phyloP scores from a whole-genome alignment of 306 rosid genomes.

The Fragaria iinumae region DNA sequence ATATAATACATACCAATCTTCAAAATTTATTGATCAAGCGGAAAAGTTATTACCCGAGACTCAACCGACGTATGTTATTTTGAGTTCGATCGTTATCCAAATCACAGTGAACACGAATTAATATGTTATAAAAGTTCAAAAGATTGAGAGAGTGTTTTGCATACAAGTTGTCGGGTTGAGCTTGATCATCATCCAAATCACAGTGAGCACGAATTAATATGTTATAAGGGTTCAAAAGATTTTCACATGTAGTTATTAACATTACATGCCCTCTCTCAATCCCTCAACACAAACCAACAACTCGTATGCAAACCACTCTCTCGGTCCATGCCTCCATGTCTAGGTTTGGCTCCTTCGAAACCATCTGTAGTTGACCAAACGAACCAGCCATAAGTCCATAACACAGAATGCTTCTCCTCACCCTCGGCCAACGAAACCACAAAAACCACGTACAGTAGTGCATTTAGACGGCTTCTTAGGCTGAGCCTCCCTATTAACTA shows the following conservation, averaged over 20 bases:
- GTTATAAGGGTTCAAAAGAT: neutral
- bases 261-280: constrained; percentile 48
- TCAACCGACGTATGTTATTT: no score
- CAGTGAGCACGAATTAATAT: no score
- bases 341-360: constrained; percentile 46
- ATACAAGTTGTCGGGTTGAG: no score
- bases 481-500: constrained; percentile 49
- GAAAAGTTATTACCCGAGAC: no score
- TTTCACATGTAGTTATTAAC: constrained; percentile 45
- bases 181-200: no score
- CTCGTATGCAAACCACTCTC: constrained; percentile 38
- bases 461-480: constrained; percentile 61
- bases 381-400: constrained; percentile 53
- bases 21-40: no score
- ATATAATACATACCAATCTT: no score
- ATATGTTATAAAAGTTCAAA: no score
- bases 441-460: constrained; percentile 39
- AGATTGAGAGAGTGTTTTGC: neutral
- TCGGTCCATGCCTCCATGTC: constrained; percentile 20
- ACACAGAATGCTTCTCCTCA: constrained; percentile 51
- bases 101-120: no score
- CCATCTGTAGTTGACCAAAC: constrained; percentile 59
- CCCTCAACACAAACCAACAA: constrained; percentile 49
- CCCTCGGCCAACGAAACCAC: constrained; percentile 52
- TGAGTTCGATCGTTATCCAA: no score